Evolutionary conservation across 2,329 filamentous ascomycete genomes (phyloP).

Genomic region (Fusarium hainanense): DNA sequence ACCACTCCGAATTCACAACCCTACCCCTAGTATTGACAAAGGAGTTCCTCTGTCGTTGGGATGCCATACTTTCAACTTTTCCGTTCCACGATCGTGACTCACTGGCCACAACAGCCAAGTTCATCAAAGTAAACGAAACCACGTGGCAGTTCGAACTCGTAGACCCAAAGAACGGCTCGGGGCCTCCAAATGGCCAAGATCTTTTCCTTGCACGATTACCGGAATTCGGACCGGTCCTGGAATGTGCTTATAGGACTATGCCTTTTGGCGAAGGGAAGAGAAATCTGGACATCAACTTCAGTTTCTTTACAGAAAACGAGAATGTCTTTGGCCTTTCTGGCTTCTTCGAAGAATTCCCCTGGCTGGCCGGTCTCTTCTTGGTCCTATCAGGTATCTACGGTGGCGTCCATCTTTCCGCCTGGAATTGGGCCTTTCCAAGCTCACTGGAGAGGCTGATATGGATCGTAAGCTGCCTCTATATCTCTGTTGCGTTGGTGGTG

Average conservation of each 20-base stretch:
- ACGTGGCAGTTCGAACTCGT: neutral
- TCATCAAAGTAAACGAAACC: neutral
- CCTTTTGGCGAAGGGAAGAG: conserved; percentile 10
- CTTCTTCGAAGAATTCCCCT: conserved; percentile 7
- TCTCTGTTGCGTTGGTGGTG: neutral
- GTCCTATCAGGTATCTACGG: conserved; percentile 6
- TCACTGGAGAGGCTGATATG: conserved; percentile 3
- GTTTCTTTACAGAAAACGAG: conserved; percentile 6
- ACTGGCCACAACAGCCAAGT: neutral
- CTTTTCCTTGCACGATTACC: conserved; percentile 6
- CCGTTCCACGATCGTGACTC: neutral
- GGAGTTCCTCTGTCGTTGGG: conserved; percentile 6
- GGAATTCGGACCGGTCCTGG: conserved; percentile 6
- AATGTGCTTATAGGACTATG: conserved; percentile 12
- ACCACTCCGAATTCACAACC: conserved; percentile 1
- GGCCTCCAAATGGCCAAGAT: conserved; percentile 3
- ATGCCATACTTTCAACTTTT: conserved; percentile 2
- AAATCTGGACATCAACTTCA: conserved; percentile 8
- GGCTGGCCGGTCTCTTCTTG: conserved; percentile 8
- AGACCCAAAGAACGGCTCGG: neutral
- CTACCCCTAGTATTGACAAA: conserved; percentile 2
- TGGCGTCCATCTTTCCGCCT: neutral
- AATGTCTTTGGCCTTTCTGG: conserved; percentile 3
- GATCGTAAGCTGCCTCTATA: neutral
- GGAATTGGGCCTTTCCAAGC: conserved; percentile 11